Conservation (phyloP, 129 eudicot genomes). For the Chrysanthemum seticuspe region DNA sequence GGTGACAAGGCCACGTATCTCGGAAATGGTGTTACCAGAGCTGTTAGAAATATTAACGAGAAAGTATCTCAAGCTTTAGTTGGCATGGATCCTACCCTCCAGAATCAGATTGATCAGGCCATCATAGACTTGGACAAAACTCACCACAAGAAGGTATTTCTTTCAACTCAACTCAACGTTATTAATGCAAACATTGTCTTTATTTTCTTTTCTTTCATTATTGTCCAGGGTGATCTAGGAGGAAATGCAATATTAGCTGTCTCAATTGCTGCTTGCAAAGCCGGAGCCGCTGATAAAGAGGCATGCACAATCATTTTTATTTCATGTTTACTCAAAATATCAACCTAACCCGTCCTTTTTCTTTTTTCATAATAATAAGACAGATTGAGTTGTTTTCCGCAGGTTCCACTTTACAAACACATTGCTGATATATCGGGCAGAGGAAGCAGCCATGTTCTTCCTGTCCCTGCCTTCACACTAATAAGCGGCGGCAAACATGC, state of each 20-base stretch:
- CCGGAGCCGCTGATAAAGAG: conserved; percentile 94
- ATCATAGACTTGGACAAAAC: conserved; percentile 97
- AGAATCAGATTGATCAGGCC: conserved; percentile 88
- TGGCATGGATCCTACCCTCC: conserved; percentile 99
- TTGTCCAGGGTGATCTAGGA: conserved; percentile 85
- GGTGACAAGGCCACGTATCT: conserved; percentile 85
- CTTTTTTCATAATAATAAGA: neutral
- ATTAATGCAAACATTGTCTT: too few species aligned
- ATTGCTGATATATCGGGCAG: conserved; percentile 84
- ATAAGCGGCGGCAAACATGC: conserved; percentile 93
- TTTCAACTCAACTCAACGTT: too few species aligned
- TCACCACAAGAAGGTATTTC: conserved; percentile 66
- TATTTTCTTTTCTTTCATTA: too few species aligned
- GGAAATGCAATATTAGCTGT: conserved; percentile 97
- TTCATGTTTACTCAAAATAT: neutral
- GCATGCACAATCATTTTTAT: conserved; percentile 26
- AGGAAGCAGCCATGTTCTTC: conserved; percentile 55
- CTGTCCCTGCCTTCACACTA: conserved; percentile 83
- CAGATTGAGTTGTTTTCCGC: conserved; percentile 17
- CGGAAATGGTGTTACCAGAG: conserved; percentile 87
- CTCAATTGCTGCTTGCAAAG: conserved; percentile 88
- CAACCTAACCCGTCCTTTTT: too few species aligned
- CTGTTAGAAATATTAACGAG: conserved; percentile 84
- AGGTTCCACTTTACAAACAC: conserved; percentile 85
- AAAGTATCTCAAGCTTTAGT: conserved; percentile 85